Base-by-base conservation (phyloP, 1,284 basidiomycete species). In the Meripilus lineatus region DNA sequence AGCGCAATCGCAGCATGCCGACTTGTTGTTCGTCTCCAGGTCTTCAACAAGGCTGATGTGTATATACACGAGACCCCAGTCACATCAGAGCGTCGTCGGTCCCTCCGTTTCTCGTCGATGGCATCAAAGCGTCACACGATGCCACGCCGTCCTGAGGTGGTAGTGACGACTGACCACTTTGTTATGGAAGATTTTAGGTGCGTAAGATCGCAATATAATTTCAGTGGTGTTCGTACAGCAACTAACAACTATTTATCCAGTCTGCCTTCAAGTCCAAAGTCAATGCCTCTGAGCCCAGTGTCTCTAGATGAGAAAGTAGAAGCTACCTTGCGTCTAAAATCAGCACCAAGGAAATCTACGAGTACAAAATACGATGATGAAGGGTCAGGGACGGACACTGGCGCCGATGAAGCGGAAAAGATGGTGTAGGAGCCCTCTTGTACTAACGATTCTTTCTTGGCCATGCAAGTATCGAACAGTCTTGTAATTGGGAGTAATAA, bases 1-100 rank as follows among this genome's bases (percentile, higher is more conserved):
- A 81, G 77, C 22, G 70, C 76, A 7, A 78, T 82, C 39, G 78
- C 81, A 18, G 78, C 82, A 15, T 81, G 80, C 57, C 74, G 82
- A 40, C 73, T 76, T 17, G 80, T 84, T 38, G 79, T 83, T 55
- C 71, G 79, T 47, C 66, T 84, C 22, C 69, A 75, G 26, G 76
- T 79, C 32, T 77, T 74, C 57, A 70, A 62, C 48, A 70, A 73
- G 26, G 59, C 70, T 20, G 74, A 77, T 40, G 58, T 71, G 17
- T 76, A 77, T 48, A 64, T 77, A 14, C 70, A 75, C 55, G 70
- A 70, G 10, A 58, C 71, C 37, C 68, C 69, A 26, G 65, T 64
- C 22, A 50, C 70, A n/a, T 50, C 58, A 28, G 56, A 48, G 50
- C 45, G 36, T 26, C 38, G 44, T 10, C 50, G 52, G 47, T 41